phyloP scores from a whole-genome alignment of 1,284 basidiomycete genomes.

The Entoloma clypeatum region DNA sequence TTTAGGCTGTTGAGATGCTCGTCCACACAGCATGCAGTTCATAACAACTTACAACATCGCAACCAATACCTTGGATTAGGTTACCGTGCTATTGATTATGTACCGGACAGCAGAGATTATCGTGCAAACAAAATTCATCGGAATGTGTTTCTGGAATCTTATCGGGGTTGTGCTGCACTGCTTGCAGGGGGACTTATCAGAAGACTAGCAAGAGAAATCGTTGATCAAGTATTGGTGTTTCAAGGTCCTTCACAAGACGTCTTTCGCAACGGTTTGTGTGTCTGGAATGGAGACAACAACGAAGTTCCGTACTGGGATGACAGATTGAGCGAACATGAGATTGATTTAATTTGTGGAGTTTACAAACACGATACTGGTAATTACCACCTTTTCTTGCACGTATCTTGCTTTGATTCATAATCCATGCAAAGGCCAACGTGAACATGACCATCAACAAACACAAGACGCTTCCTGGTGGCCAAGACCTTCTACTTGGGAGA shows the following conservation, averaged over 20 bases:
- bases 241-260: conserved; percentile 17
- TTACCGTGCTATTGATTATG: conserved; percentile 16
- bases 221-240: conserved; percentile 13
- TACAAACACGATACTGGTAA: conserved; percentile 22
- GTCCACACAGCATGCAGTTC: too few relatives aligned
- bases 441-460: conserved; percentile 9
- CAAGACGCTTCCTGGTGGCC: conserved; percentile 28
- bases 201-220: conserved; percentile 20
- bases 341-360: conserved; percentile 25
- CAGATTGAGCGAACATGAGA: conserved; percentile 20
- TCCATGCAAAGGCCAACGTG: conserved; percentile 2
- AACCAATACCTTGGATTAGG: conserved; percentile 16
- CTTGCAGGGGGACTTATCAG: conserved; percentile 23
- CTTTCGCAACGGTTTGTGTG: conserved; percentile 7
- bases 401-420: conserved; percentile 2
- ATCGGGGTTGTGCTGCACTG: conserved; percentile 21
- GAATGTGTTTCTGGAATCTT: conserved; percentile 14
- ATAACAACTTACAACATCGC: neutral
- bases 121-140: conserved; percentile 14
- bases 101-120: conserved; percentile 19
- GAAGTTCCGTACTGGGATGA: conserved; percentile 21
- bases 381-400: neutral
- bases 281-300: conserved; percentile 7
- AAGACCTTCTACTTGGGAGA: conserved; percentile 19
- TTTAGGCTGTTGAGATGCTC: too few relatives aligned